A percentile compares a stretch with the other conserved stretches of the same genome.
Evolutionary conservation across 306 rosid species (phyloP).

Genomic region (Arachis hypogaea): DNA sequence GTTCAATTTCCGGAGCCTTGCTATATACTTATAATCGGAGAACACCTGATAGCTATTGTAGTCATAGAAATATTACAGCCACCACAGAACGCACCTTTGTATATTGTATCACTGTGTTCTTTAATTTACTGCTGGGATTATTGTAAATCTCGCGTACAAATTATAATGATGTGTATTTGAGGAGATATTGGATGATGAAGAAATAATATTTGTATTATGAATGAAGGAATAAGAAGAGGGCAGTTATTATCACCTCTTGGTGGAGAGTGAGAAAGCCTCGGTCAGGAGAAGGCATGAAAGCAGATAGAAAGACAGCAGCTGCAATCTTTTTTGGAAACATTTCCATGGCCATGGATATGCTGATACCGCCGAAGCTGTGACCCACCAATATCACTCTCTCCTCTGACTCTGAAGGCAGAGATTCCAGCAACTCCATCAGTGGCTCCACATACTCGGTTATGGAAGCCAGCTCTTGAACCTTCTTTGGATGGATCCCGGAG

Average conservation of each 20-base stretch:
- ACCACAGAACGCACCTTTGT: too few species aligned
- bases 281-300: slow-evolving; percentile 48
- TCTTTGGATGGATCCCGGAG: slow-evolving; percentile 52
- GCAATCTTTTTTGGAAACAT: slow-evolving; percentile 53
- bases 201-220: too few species aligned
- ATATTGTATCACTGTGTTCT: too few species aligned
- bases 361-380: slow-evolving; percentile 56
- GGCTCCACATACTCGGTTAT: slow-evolving; percentile 52
- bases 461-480: slow-evolving; percentile 40
- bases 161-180: too few species aligned
- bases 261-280: neutral
- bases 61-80: too few species aligned
- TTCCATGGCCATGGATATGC: slow-evolving; percentile 64
- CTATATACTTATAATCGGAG: too few species aligned
- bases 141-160: too few species aligned
- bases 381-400: slow-evolving; percentile 64
- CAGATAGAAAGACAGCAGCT: slow-evolving; percentile 49
- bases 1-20: too few species aligned
- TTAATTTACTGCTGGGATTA: too few species aligned
- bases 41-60: too few species aligned
- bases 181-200: too few species aligned
- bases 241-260: slow-evolving; percentile 7
- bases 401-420: slow-evolving; percentile 39
- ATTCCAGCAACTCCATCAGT: slow-evolving; percentile 43
- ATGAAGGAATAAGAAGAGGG: too few species aligned